Percentiles rank a stretch among this genome's conserved stretches.
Conservation (phyloP, 1,284 basidiomycete genomes). For the Rhodotorula mucilaginosa region DNA sequence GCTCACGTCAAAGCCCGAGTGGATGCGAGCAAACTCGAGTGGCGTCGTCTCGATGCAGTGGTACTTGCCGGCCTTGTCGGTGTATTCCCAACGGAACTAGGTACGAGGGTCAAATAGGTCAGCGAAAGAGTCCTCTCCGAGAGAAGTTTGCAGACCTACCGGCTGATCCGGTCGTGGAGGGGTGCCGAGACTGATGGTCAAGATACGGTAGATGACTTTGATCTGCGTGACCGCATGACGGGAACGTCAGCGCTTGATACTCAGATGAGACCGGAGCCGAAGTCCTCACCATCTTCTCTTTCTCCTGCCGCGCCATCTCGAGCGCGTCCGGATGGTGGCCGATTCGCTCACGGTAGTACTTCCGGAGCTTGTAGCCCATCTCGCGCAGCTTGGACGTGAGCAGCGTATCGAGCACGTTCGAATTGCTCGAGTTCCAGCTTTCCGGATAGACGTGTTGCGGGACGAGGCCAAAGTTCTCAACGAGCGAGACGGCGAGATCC, state of each 20-base stretch:
- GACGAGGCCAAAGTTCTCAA: constrained; percentile 78
- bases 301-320: constrained; percentile 46
- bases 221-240: background rate
- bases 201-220: constrained; percentile 78
- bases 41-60: constrained; percentile 73
- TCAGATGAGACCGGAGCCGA: background rate
- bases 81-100: constrained; percentile 72
- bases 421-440: constrained; percentile 73
- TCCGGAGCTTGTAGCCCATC: constrained; percentile 68
- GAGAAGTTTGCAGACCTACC: background rate
- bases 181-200: constrained; percentile 66
- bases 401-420: constrained; percentile 70
- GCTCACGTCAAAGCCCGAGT: constrained; percentile 45
- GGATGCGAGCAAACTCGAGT: constrained; percentile 58
- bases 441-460: constrained; percentile 68
- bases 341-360: background rate
- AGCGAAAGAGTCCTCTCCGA: background rate
- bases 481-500: constrained; percentile 85
- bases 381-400: constrained; percentile 83
- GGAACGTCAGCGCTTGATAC: background rate
- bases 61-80: constrained; percentile 74
- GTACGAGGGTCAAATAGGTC: background rate
- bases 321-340: constrained; percentile 17
- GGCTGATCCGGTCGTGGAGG: constrained; percentile 67
- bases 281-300: constrained; percentile 5